phyloP scores from a whole-genome alignment of 305 asterid species.

The Fraxinus latifolia region DNA sequence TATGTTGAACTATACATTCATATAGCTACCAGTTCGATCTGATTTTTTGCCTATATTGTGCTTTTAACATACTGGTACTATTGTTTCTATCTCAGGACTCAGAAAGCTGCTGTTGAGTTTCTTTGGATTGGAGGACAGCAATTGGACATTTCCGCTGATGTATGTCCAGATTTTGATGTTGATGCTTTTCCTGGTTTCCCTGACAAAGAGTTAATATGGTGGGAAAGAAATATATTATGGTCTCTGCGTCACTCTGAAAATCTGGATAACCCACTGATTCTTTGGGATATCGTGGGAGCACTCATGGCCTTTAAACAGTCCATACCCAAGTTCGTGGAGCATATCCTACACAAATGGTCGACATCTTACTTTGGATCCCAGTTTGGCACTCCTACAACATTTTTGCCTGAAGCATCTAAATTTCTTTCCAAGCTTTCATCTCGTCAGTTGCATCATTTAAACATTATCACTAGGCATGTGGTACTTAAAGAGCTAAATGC shows the following conservation, averaged over 20 bases:
- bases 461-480: conserved; percentile 60
- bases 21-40: conserved; percentile 13
- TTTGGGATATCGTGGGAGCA: conserved; percentile 73
- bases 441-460: conserved; percentile 70
- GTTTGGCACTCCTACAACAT: conserved; percentile 30
- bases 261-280: conserved; percentile 46
- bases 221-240: conserved; percentile 68
- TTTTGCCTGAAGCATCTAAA: conserved; percentile 37
- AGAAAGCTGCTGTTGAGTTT: conserved; percentile 69
- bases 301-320: conserved; percentile 63
- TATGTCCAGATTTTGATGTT: conserved; percentile 34
- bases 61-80: conserved; percentile 3
- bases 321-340: conserved; percentile 44
- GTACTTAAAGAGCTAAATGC: conserved; percentile 38
- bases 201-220: conserved; percentile 52
- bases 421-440: conserved; percentile 48
- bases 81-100: conserved; percentile 47
- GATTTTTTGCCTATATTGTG: conserved; percentile 7
- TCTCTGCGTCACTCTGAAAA: conserved; percentile 48
- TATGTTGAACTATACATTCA: background rate
- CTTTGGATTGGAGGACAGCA: conserved; percentile 94
- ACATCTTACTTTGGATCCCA: conserved; percentile 43
- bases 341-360: conserved; percentile 61
- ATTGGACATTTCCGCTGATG: conserved; percentile 40
- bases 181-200: conserved; percentile 54